Evolutionary conservation across 257 asterid genomes (phyloP).

Genomic region (Solanum chiquidenum): DNA sequence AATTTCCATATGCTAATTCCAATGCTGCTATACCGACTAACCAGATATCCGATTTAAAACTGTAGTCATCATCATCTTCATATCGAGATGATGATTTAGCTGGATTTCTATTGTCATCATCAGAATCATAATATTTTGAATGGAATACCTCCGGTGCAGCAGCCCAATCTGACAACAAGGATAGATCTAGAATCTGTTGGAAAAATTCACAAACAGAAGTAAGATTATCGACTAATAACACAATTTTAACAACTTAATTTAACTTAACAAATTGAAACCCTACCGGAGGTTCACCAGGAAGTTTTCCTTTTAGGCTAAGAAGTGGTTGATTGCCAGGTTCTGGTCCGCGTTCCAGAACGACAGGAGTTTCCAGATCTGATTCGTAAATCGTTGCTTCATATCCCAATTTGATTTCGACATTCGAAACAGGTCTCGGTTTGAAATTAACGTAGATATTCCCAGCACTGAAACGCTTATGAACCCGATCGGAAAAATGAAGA

Average conservation of each 20-base stretch:
- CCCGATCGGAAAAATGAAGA: neutral
- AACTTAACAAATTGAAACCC: neutral
- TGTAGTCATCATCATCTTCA: neutral
- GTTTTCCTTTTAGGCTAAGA: neutral
- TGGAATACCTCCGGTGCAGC: neutral
- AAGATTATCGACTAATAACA: neutral
- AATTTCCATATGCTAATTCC: neutral
- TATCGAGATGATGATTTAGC: neutral
- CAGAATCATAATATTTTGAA: neutral
- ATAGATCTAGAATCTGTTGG: neutral
- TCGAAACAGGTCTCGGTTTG: neutral
- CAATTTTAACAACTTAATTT: neutral
- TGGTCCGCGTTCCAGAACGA: neutral
- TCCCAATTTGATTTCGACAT: neutral
- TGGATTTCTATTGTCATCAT: neutral
- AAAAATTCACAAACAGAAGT: neutral
- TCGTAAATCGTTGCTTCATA: neutral
- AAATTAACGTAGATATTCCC: neutral
- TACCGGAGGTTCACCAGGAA: neutral
- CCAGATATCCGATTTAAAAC: neutral
- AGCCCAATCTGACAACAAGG: neutral
- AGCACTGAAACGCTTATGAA: neutral
- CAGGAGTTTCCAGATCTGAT: neutral
- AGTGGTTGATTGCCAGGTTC: neutral
- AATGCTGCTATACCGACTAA: neutral